Base-by-base conservation (phyloP, 1,139 yeast species). In the Yamadazyma friedrichii region DNA sequence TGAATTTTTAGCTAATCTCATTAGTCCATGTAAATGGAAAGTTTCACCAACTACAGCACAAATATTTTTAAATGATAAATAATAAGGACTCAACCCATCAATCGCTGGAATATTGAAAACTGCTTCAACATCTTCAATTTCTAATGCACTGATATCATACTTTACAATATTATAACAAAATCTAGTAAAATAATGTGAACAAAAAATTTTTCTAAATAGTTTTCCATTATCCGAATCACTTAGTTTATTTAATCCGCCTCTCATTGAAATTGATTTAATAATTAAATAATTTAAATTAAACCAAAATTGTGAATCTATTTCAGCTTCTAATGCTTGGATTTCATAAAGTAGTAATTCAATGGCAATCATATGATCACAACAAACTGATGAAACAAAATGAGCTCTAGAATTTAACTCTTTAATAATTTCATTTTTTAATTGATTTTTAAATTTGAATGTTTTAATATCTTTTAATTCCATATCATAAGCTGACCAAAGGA, bases 161-260 rank as follows among this genome's bases (percentile, higher is more conserved):
- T 36, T 29, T 6, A 25, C 27, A 11, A 29, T 22, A 17, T 13
- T 20, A 36, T 36, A 35, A 10, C 40, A 27, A 17, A 35, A 36
- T 15, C 39, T 22, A 10, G 39, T 35, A 17, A 35, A 29, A 20
- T 25, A 30, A 25, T 39, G 39, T 3, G 28, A 22, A 15, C 40
- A 24, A 24, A 39, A 30, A 11, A 32, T 24, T 25, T 39, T 17
- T n/a, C 27, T 16, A 16, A 39, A 39, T 9, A 36, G 8, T 8
- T 17, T 8, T 6, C 38, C 42, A 12, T 27, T 29, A 12, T 9
- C 13, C 9, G 39, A 25, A 11, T 39, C 31, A 8, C 16, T 15
- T 4, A 39, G 24, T 30, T 30, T 15, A 22, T 31, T 15, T 11
- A 39, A 24, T 4, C 42, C 42, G 9, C 42, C 42, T 22, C 42